phyloP scores from a whole-genome alignment of 768 basidiomycete species.

The Suillus cothurnatus region DNA sequence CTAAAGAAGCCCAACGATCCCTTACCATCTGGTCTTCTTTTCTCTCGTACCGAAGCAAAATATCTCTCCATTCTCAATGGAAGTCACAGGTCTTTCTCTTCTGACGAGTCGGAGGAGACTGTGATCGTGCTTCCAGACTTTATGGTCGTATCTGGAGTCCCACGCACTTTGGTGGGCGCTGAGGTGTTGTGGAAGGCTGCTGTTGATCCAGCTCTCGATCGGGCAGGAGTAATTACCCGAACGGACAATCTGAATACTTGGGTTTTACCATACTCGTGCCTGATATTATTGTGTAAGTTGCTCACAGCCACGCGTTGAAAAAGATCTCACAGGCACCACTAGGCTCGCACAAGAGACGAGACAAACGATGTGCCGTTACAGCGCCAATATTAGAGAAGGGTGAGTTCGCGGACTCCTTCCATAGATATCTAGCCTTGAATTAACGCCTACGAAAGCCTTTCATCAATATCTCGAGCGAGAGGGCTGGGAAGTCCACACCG shows the following conservation, averaged over 20 bases:
- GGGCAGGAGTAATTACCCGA: conserved; percentile 45
- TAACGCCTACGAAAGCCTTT: conserved; percentile 50
- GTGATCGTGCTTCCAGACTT: conserved; percentile 94
- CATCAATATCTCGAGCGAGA: conserved; percentile 60
- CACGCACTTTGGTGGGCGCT: conserved; percentile 64
- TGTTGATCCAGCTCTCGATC: conserved; percentile 60
- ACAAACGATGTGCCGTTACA: conserved; percentile 88
- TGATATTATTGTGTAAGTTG: conserved; percentile 83
- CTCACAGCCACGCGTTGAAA: not conserved
- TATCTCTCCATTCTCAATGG: conserved; percentile 80
- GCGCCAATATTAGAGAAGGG: conserved; percentile 83
- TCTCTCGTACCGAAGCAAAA: conserved; percentile 54
- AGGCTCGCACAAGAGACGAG: conserved; percentile 94
- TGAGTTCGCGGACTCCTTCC: conserved; percentile 31
- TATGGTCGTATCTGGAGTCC: conserved; percentile 77
- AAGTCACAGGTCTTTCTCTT: conserved; percentile 67
- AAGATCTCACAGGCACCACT: conserved; percentile 4
- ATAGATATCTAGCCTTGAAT: not conserved
- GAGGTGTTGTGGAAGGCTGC: conserved; percentile 64
- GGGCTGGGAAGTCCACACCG: conserved; percentile 77
- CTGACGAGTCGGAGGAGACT: conserved; percentile 64
- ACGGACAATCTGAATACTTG: conserved; percentile 63
- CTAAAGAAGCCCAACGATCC: conserved; percentile 15
- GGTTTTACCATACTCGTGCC: conserved; percentile 87
- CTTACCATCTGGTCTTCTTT: conserved; percentile 49